A percentile compares a stretch with the other conserved stretches of the same genome.
phyloP scores from a whole-genome alignment of 148 eudicot genomes.

The Vaccinium darrowii region DNA sequence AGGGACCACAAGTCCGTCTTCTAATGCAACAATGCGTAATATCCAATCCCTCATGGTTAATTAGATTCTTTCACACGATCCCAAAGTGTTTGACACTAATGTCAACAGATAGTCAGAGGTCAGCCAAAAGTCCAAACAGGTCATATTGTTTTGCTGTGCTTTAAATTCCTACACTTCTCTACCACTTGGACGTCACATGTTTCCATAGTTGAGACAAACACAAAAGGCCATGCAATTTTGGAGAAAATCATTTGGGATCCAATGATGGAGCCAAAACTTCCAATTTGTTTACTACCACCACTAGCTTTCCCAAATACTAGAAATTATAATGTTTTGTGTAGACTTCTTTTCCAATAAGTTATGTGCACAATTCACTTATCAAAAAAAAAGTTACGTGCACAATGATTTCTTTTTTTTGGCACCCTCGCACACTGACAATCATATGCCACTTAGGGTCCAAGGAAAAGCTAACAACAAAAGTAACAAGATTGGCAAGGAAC shows the following conservation, averaged over 20 bases:
- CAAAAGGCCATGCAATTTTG: conserved; percentile 1
- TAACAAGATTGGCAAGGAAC: too few relatives aligned
- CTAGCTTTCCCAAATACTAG: not conserved
- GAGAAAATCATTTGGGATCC: not conserved
- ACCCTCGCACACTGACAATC: too few relatives aligned
- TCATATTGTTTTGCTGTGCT: not conserved
- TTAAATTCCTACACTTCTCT: not conserved
- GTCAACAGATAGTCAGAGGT: not conserved
- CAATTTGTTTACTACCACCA: not conserved
- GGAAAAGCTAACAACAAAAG: too few relatives aligned
- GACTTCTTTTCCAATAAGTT: not conserved
- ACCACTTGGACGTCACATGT: not conserved
- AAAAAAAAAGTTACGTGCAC: not conserved
- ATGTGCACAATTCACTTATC: not conserved
- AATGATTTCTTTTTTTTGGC: not conserved
- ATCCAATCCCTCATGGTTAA: not conserved
- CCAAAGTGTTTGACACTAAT: not conserved
- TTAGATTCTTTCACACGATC: not conserved
- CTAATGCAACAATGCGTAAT: not conserved
- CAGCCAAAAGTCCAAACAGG: not conserved
- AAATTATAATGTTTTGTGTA: not conserved
- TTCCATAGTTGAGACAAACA: not conserved
- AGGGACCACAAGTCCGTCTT: not conserved
- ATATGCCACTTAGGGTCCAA: too few relatives aligned
- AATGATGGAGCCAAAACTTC: not conserved